These are phyloP conservation scores for Cyclotella kingstonii DNA, from an alignment of 108 stramenopile species.

Conservation along the genomic window DNA sequence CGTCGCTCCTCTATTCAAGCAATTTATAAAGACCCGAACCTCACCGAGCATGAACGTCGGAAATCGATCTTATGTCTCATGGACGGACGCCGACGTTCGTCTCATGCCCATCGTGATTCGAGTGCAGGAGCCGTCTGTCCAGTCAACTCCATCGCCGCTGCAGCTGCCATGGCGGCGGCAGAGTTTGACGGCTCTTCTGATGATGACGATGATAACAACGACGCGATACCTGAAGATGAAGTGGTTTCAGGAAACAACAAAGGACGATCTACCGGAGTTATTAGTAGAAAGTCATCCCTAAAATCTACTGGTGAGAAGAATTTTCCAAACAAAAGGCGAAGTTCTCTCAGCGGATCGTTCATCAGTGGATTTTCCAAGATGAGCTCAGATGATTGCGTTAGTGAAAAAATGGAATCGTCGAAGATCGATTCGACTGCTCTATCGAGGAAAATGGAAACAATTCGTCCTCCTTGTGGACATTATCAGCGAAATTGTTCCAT, in stretches of 20 bases:
- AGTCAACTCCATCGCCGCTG: conserved; percentile 18
- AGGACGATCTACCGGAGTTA: conserved; percentile 1
- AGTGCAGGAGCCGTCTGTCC: neutral
- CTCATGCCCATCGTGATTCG: conserved; percentile 25
- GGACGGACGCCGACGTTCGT: conserved; percentile 82
- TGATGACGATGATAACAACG: conserved; percentile 11
- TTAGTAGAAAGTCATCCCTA: neutral
- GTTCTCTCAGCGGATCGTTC: conserved; percentile 33
- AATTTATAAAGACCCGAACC: conserved; percentile 63
- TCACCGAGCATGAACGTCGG: conserved; percentile 63
- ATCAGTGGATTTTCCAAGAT: conserved; percentile 26
- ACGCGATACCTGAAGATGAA: conserved; percentile 6
- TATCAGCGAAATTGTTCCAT: conserved; percentile 83
- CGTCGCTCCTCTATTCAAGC: conserved; percentile 78
- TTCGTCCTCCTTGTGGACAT: conserved; percentile 75
- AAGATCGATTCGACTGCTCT: conserved; percentile 32
- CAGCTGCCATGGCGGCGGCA: conserved; percentile 30
- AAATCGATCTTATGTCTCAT: conserved; percentile 79
- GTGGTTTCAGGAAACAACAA: neutral
- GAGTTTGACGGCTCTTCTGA: conserved; percentile 24
- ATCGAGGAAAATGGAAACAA: conserved; percentile 53
- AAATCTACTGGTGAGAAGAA: neutral
- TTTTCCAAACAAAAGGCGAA: conserved; percentile 12
- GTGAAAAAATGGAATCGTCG: neutral
- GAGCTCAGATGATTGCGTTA: conserved; percentile 3